Conservation (phyloP, 2,329 filamentous ascomycete genomes). For the Ophiosphaerella korrae region DNA sequence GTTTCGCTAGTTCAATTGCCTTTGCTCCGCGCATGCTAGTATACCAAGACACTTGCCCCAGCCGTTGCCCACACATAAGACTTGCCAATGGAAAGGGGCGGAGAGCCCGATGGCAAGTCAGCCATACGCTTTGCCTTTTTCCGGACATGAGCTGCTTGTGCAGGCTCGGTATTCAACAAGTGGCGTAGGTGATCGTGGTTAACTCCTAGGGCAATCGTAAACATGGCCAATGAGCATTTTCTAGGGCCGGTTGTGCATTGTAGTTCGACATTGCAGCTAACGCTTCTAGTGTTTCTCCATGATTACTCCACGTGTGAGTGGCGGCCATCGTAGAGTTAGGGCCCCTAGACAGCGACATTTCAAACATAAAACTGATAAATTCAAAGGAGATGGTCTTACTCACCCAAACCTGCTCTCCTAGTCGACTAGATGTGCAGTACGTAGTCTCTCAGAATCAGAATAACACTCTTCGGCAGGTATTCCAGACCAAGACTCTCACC, state of each 20-base stretch:
- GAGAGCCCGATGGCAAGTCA: constrained; percentile 16
- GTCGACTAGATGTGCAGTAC: too few relatives aligned
- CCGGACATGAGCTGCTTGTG: constrained; percentile 2
- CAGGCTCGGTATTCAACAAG: constrained; percentile 11
- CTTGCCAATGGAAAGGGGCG: constrained; percentile 9
- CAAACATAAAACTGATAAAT: too few relatives aligned
- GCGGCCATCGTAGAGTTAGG: neutral
- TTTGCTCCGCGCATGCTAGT: constrained; percentile 17
- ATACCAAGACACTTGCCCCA: constrained; percentile 31
- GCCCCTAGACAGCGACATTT: too few relatives aligned
- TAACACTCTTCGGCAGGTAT: constrained; percentile 3
- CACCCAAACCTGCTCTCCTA: too few relatives aligned
- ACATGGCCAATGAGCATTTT: neutral
- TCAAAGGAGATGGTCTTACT: too few relatives aligned
- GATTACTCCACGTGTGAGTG: neutral
- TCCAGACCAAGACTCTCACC: constrained; percentile 14
- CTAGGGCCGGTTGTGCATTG: neutral
- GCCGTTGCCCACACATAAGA: constrained; percentile 22
- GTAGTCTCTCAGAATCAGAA: too few relatives aligned
- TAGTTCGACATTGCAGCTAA: constrained; percentile 8
- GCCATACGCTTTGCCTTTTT: constrained; percentile 8
- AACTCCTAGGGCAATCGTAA: neutral
- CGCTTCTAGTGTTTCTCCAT: constrained; percentile 3
- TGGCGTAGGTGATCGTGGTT: constrained; percentile 13
- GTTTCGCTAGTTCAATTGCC: neutral